phyloP scores from a whole-genome alignment of 768 basidiomycete genomes.

The Naematelia aurantialba region DNA sequence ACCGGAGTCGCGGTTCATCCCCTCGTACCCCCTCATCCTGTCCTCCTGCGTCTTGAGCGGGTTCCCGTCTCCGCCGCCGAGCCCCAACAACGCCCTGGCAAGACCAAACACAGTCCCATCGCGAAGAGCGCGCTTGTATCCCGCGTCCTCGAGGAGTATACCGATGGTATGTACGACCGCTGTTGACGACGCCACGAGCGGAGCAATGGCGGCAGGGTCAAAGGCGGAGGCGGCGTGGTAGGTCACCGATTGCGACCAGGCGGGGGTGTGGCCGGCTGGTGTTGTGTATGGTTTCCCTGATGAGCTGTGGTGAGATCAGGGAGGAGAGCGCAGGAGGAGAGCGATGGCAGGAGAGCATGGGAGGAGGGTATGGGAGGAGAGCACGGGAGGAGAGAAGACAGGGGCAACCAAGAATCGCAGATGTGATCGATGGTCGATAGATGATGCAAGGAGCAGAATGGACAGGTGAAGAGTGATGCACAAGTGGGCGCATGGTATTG shows the following conservation, averaged over 20 bases:
- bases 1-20: slow-evolving; percentile 88
- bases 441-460: background rate
- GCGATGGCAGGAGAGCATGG: too few relatives aligned
- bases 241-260: slow-evolving; percentile 72
- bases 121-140: slow-evolving; percentile 72
- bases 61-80: slow-evolving; percentile 49
- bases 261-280: slow-evolving; percentile 82
- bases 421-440: too few relatives aligned
- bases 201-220: slow-evolving; percentile 65
- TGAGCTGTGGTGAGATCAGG: slow-evolving; percentile 57
- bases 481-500: background rate
- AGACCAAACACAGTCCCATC: slow-evolving; percentile 57
- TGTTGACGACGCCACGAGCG: slow-evolving; percentile 63
- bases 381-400: background rate
- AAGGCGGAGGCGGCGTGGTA: slow-evolving; percentile 86
- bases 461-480: background rate
- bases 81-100: slow-evolving; percentile 54
- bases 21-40: slow-evolving; percentile 59
- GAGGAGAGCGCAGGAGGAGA: too few relatives aligned
- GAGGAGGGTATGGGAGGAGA: background rate
- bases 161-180: slow-evolving; percentile 94
- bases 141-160: slow-evolving; percentile 72
- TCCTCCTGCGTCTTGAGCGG: slow-evolving; percentile 51
- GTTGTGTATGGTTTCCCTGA: slow-evolving; percentile 81
- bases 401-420: too few relatives aligned